Conservation (phyloP, 306 rosid genomes). For the Rosa rugosa region DNA sequence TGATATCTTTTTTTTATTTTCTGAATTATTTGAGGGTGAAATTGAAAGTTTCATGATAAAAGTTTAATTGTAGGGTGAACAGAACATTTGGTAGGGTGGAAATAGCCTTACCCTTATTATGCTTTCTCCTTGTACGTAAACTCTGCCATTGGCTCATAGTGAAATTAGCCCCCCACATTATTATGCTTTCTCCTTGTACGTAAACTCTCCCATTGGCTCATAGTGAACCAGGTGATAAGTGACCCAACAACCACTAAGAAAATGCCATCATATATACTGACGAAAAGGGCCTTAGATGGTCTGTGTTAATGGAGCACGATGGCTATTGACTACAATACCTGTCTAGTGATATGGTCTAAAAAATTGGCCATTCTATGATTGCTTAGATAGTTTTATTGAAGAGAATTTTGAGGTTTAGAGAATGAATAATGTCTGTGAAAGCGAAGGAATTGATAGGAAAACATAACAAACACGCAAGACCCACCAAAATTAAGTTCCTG, state of each 20-base stretch:
- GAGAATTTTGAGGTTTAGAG: neutral
- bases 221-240: neutral
- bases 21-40: too few species aligned
- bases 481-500: constrained; percentile 24
- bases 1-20: too few species aligned
- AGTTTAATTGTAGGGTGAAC: too few species aligned
- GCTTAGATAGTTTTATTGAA: neutral
- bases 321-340: neutral
- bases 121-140: too few species aligned
- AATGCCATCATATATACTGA: neutral
- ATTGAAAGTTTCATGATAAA: too few species aligned
- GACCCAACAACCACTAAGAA: neutral
- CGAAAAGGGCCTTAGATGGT: neutral
- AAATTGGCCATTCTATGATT: neutral
- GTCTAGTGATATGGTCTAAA: neutral
- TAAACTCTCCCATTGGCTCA: neutral
- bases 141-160: too few species aligned
- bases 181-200: neutral
- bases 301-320: neutral
- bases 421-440: neutral
- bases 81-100: too few species aligned
- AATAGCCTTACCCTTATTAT: too few species aligned
- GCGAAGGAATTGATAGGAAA: constrained; percentile 8
- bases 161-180: neutral
- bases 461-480: constrained; percentile 21